Evolutionary conservation across 257 asterid genomes (phyloP).

Genomic region (Solanum tarijense): DNA sequence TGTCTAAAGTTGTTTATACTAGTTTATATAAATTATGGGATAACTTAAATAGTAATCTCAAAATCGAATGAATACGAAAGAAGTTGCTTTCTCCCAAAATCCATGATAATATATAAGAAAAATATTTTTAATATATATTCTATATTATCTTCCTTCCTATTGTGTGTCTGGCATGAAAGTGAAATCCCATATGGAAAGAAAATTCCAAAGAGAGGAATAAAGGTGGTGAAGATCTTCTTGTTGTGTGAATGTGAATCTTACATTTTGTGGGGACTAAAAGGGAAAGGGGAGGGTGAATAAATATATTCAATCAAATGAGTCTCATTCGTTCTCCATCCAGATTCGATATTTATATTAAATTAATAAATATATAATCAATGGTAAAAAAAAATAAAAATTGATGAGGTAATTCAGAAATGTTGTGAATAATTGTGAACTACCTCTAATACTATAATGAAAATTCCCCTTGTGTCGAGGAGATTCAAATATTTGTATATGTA

Average conservation of each 20-base stretch:
- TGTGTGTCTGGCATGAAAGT: not conserved
- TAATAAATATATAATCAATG: not conserved
- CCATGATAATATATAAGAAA: not conserved
- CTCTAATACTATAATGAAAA: not conserved
- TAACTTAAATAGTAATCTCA: not conserved
- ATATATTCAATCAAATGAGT: not conserved
- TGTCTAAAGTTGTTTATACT: not conserved
- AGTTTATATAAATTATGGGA: not conserved
- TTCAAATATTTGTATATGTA: not conserved
- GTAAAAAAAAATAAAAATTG: accelerated
- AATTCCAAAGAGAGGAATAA: not conserved
- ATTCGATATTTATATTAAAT: not conserved
- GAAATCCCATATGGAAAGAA: not conserved
- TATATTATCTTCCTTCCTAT: not conserved
- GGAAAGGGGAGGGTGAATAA: not conserved
- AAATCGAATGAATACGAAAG: not conserved
- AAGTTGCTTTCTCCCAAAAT: not conserved
- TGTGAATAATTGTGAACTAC: not conserved
- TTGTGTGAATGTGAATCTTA: not conserved
- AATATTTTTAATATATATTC: not conserved
- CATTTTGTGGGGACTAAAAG: not conserved
- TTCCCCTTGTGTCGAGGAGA: not conserved
- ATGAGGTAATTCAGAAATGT: not conserved
- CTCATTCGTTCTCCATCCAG: not conserved
- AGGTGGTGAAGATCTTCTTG: not conserved